Percentiles rank a stretch among this genome's conserved stretches.
These are phyloP conservation scores for Halenospora varia DNA, from an alignment of 495 filamentous ascomycete genomes.

Conservation along the genomic window DNA sequence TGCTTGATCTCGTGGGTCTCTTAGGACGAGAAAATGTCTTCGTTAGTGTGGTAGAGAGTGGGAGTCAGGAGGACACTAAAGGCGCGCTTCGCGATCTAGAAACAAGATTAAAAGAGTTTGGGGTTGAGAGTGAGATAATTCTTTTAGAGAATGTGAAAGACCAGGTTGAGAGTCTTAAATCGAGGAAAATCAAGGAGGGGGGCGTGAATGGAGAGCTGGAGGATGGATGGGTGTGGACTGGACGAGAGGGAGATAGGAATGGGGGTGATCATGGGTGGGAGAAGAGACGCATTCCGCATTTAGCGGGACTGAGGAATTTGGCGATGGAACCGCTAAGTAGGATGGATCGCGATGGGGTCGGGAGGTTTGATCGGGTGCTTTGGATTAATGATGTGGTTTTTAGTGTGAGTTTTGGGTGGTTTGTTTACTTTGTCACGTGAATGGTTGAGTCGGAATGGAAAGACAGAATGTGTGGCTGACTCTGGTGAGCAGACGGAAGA, in stretches of 20 bases:
- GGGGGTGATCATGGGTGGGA: too few relatives aligned
- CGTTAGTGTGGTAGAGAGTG: conserved; percentile 66
- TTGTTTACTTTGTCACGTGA: neutral
- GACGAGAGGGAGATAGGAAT: conserved; percentile 33
- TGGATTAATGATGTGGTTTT: conserved; percentile 79
- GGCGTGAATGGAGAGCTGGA: conserved; percentile 34
- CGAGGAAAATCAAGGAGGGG: too few relatives aligned
- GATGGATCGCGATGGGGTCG: conserved; percentile 39
- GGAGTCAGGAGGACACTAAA: conserved; percentile 69
- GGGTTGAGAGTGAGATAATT: conserved; percentile 50
- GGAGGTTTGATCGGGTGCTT: conserved; percentile 62
- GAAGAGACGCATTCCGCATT: conserved; percentile 62
- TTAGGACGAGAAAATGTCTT: conserved; percentile 66
- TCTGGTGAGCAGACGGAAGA: conserved; percentile 50
- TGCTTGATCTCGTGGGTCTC: conserved; percentile 49
- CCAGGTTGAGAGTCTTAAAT: conserved; percentile 54
- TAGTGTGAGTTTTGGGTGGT: conserved; percentile 40
- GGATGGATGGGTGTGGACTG: conserved; percentile 55
- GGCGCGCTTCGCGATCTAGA: conserved; percentile 59
- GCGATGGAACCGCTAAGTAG: conserved; percentile 41
- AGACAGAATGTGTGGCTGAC: conserved; percentile 1
- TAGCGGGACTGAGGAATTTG: conserved; percentile 59
- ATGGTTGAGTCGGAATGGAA: neutral
- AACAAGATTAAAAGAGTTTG: conserved; percentile 42
- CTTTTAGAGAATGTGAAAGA: conserved; percentile 34